A percentile compares a stretch with the other conserved stretches of the same genome.
Evolutionary conservation across 495 filamentous ascomycete genomes (phyloP).

Genomic region (Penicillium cataractarum): DNA sequence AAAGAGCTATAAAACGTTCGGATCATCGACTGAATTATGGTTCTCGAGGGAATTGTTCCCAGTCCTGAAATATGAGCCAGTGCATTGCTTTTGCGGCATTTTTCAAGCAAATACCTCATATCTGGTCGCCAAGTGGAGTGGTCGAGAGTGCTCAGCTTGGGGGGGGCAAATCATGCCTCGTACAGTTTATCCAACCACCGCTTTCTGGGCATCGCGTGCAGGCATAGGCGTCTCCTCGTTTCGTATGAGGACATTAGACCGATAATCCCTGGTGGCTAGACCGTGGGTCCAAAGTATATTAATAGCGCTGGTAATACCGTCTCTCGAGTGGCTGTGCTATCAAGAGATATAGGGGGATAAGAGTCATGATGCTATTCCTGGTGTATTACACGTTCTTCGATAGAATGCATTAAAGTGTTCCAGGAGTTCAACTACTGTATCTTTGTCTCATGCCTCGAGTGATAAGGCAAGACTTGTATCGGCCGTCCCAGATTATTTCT

Average conservation of each 20-base stretch:
- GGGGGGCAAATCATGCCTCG: slow-evolving; percentile 19
- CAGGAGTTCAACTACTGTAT: neutral
- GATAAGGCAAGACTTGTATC: slow-evolving; percentile 23
- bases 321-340: slow-evolving; percentile 16
- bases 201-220: slow-evolving; percentile 5
- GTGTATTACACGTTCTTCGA: neutral
- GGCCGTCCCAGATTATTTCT: slow-evolving; percentile 30
- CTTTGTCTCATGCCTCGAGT: neutral
- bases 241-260: slow-evolving; percentile 13
- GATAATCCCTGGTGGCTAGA: slow-evolving; percentile 24
- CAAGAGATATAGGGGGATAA: neutral
- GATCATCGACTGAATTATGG: neutral
- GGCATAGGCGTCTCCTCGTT: slow-evolving; percentile 9
- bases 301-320: slow-evolving; percentile 9
- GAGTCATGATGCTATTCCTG: neutral
- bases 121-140: slow-evolving; percentile 20
- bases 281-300: slow-evolving; percentile 22
- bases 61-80: slow-evolving; percentile 8
- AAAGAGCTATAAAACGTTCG: neutral
- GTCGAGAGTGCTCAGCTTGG: slow-evolving; percentile 12
- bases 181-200: slow-evolving; percentile 12
- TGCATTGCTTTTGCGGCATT: slow-evolving; percentile 20
- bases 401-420: neutral
- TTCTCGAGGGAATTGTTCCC: neutral
- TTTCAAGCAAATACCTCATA: slow-evolving; percentile 28